Evolutionary conservation across 1,284 basidiomycete genomes (phyloP), one percentile per base, ranked within the genome.

Genomic region (Cutaneotrichosporon sp.): DNA sequence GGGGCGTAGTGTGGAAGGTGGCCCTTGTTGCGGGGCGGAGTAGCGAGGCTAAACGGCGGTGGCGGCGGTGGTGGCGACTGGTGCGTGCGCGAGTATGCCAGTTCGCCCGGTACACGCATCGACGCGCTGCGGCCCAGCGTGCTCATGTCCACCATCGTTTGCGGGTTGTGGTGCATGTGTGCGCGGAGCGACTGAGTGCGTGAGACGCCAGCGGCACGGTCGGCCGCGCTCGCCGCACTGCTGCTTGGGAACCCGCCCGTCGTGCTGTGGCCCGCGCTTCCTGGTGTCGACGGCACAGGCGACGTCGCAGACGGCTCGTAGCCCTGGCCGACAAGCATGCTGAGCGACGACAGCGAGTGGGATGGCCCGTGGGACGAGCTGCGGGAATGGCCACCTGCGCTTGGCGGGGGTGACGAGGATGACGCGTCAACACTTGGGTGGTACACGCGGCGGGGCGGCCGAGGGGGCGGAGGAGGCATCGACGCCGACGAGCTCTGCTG

Each of bases 121-220:
- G 69, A 71, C 8, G 66, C 61, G 40, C 68, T 70, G 36, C 71
- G 52, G 8, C 71, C 70, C 35, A 72, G 58, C 18, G 38, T 46
- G 34, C 59, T 55, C 5, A 44, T 38, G 20, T 67, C 61, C 5
- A 56, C 44, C 54, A 61, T 55, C 33, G 66, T 62, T n/a, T 64
- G 61, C 9, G 55, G 44, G 17, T 52, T 51, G 12, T 56, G 38
- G 54, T 74, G 70, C 46, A 55, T 53, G 43, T 56, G 55, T 2
- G 63, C 66, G 22, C 72, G 61, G 14, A 74, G 48, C 49, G 67
- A 69, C 52, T 74, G 72, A 12, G 72, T 69, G 34, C 72, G 55
- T 10, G 69, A 70, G 4, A 73, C 65, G 23, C 61, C 58, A 1
- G 63, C 63, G 4, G 38, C 23, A 20, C 39, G 49, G n/a, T 49